Percentiles rank a stretch among this genome's conserved stretches.
phyloP scores from a whole-genome alignment of 805 yeast genomes.

The Starmerella bombi region DNA sequence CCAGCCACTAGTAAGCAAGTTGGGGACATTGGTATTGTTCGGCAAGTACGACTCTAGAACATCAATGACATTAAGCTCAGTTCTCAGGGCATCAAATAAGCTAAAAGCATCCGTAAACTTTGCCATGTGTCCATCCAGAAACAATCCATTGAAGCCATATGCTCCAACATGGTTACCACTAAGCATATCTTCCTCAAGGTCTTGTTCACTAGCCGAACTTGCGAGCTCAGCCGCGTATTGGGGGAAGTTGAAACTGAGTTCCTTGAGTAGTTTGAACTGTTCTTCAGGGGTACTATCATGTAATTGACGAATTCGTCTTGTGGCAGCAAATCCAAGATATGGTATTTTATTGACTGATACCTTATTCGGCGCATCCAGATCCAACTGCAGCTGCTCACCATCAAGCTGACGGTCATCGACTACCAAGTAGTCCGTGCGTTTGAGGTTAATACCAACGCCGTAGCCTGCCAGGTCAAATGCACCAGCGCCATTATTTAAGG shows the following conservation, averaged over 20 bases:
- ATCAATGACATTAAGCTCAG: slow-evolving; percentile 28
- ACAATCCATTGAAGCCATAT: slow-evolving; percentile 31
- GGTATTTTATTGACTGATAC: slow-evolving; percentile 7
- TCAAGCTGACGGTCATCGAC: slow-evolving; percentile 43
- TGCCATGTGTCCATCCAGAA: slow-evolving; percentile 51
- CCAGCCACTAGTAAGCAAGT: slow-evolving; percentile 10
- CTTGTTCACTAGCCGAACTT: slow-evolving; percentile 26
- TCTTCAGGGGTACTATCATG: not conserved
- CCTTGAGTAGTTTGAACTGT: slow-evolving; percentile 7
- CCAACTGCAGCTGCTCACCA: slow-evolving; percentile 14
- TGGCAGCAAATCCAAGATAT: slow-evolving; percentile 17
- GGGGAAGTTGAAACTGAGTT: slow-evolving; percentile 43
- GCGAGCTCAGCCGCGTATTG: slow-evolving; percentile 33
- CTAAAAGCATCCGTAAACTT: slow-evolving; percentile 27
- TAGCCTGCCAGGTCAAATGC: slow-evolving; percentile 35
- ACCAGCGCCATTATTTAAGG: not conserved
- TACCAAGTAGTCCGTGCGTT: slow-evolving; percentile 53
- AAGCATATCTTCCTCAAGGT: slow-evolving; percentile 13
- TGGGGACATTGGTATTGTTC: slow-evolving; percentile 26
- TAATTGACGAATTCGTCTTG: slow-evolving; percentile 14
- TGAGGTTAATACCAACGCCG: slow-evolving; percentile 51
- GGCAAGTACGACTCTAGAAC: slow-evolving; percentile 27
- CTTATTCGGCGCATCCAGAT: slow-evolving; percentile 19
- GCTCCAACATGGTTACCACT: slow-evolving; percentile 21
- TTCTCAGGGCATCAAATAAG: slow-evolving; percentile 29